Evolutionary conservation across 2,329 filamentous ascomycete species (phyloP), one percentile per base, ranked within the genome.

Genomic region (Byssochlamys sp.): DNA sequence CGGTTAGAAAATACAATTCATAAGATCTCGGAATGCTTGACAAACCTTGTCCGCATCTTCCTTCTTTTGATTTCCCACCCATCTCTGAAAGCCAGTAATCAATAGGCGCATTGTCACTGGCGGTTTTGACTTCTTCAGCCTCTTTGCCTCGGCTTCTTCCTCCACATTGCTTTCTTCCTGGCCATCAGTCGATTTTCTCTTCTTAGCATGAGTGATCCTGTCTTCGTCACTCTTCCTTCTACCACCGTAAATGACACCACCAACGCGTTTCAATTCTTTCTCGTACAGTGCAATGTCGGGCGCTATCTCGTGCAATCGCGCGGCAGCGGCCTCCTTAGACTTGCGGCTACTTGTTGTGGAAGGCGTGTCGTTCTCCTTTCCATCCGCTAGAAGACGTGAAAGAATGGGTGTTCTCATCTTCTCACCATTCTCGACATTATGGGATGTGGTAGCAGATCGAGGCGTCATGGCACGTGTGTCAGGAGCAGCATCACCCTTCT

Each of bases 241-340:
- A 12, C 81, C 80, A 28, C 84, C 84, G 62, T 86, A 82, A 10
- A 83, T 75, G 2, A 87, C 82, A 48, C 85, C 85, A 12, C 85
- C 85, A 52, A 81, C 82, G 24, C 94, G 85, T 76, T 95, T 96
- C 77, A 84, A 90, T 75, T 99, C 94, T 69, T 94, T 96, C 68
- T 97, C 88, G 67, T 94, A 99, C 31, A 95, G 77, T 1, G 87
- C 87, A 67, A 97, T 91, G 68, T 99, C 94, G 0, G 87, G 83
- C 0, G 89, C 91, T 58, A 92, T 78, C 35, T 84, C 82, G 56
- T 94, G 89, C 6, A 97, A 76, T 62, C 84, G 85, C 33, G 85
- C 83, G n/a, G 87, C 76, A 11, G 94, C 94, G 67, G 88, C 87
- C 48, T 88, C 85, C 71, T 97, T 99, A 12, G 94, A 92, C 66